Evolutionary conservation across 176 grass and related monocot species (phyloP).

Genomic region (Carex scoparia): DNA sequence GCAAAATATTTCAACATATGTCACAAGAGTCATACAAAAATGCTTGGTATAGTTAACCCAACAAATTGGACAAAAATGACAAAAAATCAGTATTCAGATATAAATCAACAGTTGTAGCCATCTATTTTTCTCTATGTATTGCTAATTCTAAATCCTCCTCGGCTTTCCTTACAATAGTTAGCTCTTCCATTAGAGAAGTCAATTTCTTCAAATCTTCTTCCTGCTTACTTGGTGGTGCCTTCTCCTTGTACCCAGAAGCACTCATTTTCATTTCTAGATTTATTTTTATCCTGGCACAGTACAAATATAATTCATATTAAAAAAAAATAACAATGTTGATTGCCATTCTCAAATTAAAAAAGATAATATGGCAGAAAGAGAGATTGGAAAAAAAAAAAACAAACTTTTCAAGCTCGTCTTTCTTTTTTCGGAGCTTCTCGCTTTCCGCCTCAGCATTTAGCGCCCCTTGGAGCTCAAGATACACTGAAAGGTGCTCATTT

Average conservation of each 20-base stretch:
- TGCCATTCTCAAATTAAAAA: background rate
- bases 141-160: conserved; percentile 52
- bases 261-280: conserved; percentile 47
- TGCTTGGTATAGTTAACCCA: background rate
- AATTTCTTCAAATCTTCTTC: conserved; percentile 72
- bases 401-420: conserved; percentile 68
- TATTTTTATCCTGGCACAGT: conserved; percentile 38
- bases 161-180: conserved; percentile 65
- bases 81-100: background rate
- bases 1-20: background rate
- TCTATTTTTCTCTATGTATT: conserved; percentile 24
- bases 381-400: background rate
- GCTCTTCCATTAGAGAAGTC: conserved; percentile 48
- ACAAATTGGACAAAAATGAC: background rate
- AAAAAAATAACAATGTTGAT: conserved; percentile 5
- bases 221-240: conserved; percentile 55
- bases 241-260: conserved; percentile 56
- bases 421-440: conserved; percentile 78
- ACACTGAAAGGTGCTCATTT: conserved; percentile 67
- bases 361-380: background rate
- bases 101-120: background rate
- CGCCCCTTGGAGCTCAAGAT: conserved; percentile 86
- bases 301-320: background rate
- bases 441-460: conserved; percentile 65
- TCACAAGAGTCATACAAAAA: background rate